These are phyloP conservation scores for Lasiodiplodia sp. DNA, from an alignment of 2,329 filamentous ascomycete genomes.

Conservation along the genomic window DNA sequence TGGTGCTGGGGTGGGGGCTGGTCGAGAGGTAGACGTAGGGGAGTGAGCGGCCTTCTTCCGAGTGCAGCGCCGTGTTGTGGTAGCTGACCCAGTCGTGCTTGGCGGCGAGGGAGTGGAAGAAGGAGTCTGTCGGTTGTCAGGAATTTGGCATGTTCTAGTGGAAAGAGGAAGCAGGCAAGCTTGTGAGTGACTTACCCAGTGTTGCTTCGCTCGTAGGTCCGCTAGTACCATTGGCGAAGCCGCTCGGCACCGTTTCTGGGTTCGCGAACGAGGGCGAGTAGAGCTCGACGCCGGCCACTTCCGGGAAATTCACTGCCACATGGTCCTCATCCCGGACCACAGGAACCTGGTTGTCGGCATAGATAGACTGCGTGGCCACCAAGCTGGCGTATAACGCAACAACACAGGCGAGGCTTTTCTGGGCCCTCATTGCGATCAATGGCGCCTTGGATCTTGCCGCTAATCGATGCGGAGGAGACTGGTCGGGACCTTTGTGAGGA, in stretches of 20 bases:
- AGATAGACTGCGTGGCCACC: conserved; percentile 1
- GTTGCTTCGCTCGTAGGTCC: conserved; percentile 41
- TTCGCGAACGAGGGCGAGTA: conserved; percentile 35
- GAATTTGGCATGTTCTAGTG: neutral
- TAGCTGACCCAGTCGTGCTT: conserved; percentile 46
- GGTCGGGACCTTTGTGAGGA: too few relatives aligned
- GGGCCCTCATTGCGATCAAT: neutral
- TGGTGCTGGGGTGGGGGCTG: neutral
- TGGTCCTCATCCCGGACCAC: conserved; percentile 15
- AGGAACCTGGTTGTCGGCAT: conserved; percentile 30
- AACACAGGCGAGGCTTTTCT: neutral
- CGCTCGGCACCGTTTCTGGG: conserved; percentile 39
- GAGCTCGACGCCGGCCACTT: conserved; percentile 34
- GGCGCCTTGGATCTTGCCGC: neutral
- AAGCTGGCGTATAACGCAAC: neutral
- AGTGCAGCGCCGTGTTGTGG: conserved; percentile 38
- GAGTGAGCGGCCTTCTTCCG: conserved; percentile 44
- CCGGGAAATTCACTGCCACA: conserved; percentile 33
- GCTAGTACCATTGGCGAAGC: conserved; percentile 41
- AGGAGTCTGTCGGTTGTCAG: conserved; percentile 34
- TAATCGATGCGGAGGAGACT: neutral
- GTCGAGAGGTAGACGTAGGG: conserved; percentile 42
- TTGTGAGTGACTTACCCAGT: conserved; percentile 35
- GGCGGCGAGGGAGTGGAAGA: conserved; percentile 39
- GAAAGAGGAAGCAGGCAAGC: conserved; percentile 15